Conservation (phyloP, 2,329 filamentous ascomycete genomes). For the Didymella sp. region DNA sequence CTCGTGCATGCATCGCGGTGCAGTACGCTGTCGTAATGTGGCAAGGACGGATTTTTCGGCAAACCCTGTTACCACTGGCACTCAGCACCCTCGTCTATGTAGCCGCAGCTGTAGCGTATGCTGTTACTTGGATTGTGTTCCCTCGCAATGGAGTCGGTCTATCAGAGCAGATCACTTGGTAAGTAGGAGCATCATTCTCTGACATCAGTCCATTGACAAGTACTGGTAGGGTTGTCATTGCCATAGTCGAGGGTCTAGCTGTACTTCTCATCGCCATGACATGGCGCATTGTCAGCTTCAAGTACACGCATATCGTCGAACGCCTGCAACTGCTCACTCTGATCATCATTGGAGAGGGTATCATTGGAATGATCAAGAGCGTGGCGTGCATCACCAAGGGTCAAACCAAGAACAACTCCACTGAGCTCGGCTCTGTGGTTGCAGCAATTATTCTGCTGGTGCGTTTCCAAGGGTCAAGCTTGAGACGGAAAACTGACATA, state of each 20-base stretch:
- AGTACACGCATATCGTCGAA: conserved; percentile 65
- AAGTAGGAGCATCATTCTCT: not conserved
- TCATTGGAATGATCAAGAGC: conserved; percentile 61
- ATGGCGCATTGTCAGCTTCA: conserved; percentile 63
- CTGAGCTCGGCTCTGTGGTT: conserved; percentile 32
- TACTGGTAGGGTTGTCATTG: conserved; percentile 24
- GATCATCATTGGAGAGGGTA: conserved; percentile 69
- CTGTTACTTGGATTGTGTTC: conserved; percentile 22
- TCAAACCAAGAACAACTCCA: conserved; percentile 26
- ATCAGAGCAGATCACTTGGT: conserved; percentile 31
- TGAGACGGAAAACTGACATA: not conserved
- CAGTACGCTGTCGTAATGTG: conserved; percentile 35
- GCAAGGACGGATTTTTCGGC: conserved; percentile 30
- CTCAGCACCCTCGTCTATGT: conserved; percentile 27
- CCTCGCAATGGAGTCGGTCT: conserved; percentile 20
- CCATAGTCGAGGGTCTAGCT: conserved; percentile 30
- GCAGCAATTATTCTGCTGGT: conserved; percentile 29
- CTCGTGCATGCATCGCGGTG: conserved; percentile 24
- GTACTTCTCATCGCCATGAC: conserved; percentile 35
- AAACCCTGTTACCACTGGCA: conserved; percentile 29
- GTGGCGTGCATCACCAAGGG: conserved; percentile 34
- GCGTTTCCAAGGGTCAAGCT: not conserved
- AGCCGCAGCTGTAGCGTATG: conserved; percentile 24
- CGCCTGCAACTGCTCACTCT: conserved; percentile 66
- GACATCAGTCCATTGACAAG: conserved; percentile 2